Evolutionary conservation across 2,329 filamentous ascomycete genomes (phyloP), one percentile per base, ranked within the genome.

Genomic region (Phaeosphaeriaceae sp.): DNA sequence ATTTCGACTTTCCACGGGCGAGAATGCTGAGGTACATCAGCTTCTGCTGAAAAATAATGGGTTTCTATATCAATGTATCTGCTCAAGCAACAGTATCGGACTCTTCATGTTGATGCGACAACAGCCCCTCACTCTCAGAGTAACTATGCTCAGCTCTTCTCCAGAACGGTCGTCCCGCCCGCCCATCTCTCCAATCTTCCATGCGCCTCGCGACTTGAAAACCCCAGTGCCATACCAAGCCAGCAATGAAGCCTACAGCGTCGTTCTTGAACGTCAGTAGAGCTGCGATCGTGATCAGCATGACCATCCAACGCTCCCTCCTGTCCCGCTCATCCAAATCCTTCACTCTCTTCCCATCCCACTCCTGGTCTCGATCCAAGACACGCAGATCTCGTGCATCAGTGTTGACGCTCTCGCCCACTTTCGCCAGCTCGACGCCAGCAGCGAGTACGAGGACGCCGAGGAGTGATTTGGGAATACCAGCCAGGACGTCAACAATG

Each of bases 361-460:
- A 70, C 1, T 56, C 46, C 7, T 57, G 57, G 25, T 67, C 60
- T 54, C 60, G 50, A 52, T 67, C 71, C 64, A 81, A 69, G 57
- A 84, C 75, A 52, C 78, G 77, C 22, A 88, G 79, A 80, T 84
- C 84, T 69, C 81, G 84, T 66, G 90, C 90, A 79, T 76, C 87
- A n/a, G 91, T 87, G 70, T 96, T 96, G 40, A 97, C 80, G 58
- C 88, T 91, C 73, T 93, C 89, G 0, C 92, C 93, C 0, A 95
- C 93, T 71, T 91, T 91, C 21, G 91, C 90, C 15, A 98, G 82
- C 77, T 98, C 94, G 46, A 97, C 80, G 0, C 94, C 95, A 0
- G 94, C 91, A 0, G 92, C 93, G 25, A 97, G 83, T 2, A 98
- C 93, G 86, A 97, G 93, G 54, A 98, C 84, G 0, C 92, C 93